Base-by-base conservation (phyloP, 495 filamentous ascomycete species). In the Xylaria nigripes region DNA sequence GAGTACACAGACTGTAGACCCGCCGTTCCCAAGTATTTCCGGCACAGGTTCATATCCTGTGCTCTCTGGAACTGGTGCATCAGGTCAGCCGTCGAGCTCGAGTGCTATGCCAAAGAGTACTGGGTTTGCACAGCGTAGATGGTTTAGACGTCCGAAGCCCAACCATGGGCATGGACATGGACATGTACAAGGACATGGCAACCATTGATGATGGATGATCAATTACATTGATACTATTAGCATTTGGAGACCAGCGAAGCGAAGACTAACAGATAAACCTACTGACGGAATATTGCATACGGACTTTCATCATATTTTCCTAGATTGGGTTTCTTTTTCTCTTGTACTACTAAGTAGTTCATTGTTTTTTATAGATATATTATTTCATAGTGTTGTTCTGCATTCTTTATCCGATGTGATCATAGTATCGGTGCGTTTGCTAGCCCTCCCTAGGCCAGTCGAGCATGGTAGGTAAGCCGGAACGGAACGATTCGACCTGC, bases 1-100 rank as follows among this genome's bases (percentile, higher is more conserved):
- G 45, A 61, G 64, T 21, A 66, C 63, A 16, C 60, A 50, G 47
- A 66, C 61, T 6, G 58, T 63, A 15, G 50, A 66, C 46, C 61
- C 63, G 25, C 59, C 61, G 12, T 60, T 54, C 47, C 56, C 61
- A 8, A 60, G 45, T 23, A 48, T 40, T 7, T 64, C 61, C 54
- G 16, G 50, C 12, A 58, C 51, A 22, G 55, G 60, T 6, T 57
- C 60, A 22, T 53, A 25, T 36, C 29, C 5, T 22, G 24, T 32
- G 41, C 30, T 22, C 10, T 1, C 19, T 36, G 52, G 52, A 13
- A 44, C 46, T 18, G 54, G 48, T 3, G 18, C 45, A 18, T 40
- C 5, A 21, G 30, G 22, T 12, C 21, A 24, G 22, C 42, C 12
- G 19, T 3, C 38, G 49, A 19, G 18, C 10, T 43, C 48, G 13